phyloP scores from a whole-genome alignment of 176 grass and related monocot genomes.

The Oryza glumipatula region DNA sequence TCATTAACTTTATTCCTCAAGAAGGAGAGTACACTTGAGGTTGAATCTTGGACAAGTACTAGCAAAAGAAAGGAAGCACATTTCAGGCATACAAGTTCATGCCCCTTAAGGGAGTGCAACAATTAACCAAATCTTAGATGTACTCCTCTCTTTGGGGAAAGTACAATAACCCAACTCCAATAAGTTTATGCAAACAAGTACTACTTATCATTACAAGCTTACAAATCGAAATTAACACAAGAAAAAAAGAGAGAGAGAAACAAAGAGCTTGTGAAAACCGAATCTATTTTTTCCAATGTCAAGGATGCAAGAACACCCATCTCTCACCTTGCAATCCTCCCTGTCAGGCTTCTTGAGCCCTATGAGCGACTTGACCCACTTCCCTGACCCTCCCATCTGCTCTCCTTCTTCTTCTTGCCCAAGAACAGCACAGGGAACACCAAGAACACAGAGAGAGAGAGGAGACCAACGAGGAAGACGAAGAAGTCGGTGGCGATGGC shows the following conservation, averaged over 20 bases:
- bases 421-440: neutral
- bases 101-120: neutral
- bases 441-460: neutral
- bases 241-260: neutral
- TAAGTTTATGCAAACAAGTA: neutral
- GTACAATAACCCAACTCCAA: neutral
- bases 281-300: neutral
- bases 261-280: neutral
- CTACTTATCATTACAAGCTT: neutral
- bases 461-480: neutral
- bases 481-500: neutral
- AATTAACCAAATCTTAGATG: neutral
- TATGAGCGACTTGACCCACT: conserved; percentile 88
- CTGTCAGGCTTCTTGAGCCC: conserved; percentile 84
- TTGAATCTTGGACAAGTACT: neutral
- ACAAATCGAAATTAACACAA: neutral
- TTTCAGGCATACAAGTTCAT: neutral
- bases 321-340: conserved; percentile 67
- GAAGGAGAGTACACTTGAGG: conserved; percentile 14
- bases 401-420: neutral
- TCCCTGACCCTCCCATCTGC: conserved; percentile 70
- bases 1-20: neutral
- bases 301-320: neutral
- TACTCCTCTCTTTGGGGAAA: neutral
- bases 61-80: neutral